Conservation (phyloP, 768 basidiomycete genomes). For the Lactifluus rugatus region DNA sequence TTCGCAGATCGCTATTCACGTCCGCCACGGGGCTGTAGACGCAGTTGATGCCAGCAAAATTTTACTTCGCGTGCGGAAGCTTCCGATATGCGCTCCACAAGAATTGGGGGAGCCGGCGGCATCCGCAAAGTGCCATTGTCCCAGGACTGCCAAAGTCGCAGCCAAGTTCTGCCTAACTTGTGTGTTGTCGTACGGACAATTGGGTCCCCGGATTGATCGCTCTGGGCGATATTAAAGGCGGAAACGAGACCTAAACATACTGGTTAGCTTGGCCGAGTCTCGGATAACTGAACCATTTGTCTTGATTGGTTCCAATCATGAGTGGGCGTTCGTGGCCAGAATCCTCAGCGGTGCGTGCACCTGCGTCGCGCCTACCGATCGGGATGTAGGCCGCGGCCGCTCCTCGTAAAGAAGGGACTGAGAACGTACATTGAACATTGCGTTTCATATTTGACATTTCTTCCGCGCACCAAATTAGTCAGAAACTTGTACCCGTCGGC, state of each 20-base stretch:
- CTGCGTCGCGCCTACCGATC: slow-evolving; percentile 35
- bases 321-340: slow-evolving; percentile 47
- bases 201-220: slow-evolving; percentile 46
- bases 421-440: slow-evolving; percentile 44
- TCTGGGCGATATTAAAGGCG: slow-evolving; percentile 39
- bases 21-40: slow-evolving; percentile 61
- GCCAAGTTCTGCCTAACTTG: too few relatives aligned
- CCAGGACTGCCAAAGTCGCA: slow-evolving; percentile 46
- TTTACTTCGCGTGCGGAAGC: slow-evolving; percentile 50
- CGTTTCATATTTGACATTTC: slow-evolving; percentile 59
- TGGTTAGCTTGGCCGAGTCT: background rate
- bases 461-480: slow-evolving; percentile 10
- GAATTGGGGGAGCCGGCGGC: slow-evolving; percentile 39
- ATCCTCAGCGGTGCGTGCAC: slow-evolving; percentile 40
- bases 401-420: background rate
- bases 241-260: slow-evolving; percentile 48
- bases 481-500: background rate
- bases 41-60: slow-evolving; percentile 61
- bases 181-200: slow-evolving; percentile 38
- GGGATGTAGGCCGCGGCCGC: background rate
- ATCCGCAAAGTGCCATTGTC: slow-evolving; percentile 62
- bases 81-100: slow-evolving; percentile 37
- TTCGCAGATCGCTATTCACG: slow-evolving; percentile 57
- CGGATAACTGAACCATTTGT: slow-evolving; percentile 44
- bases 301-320: slow-evolving; percentile 65